Evolutionary conservation across 331 rosid species (phyloP).

Genomic region (Pyrus hybrid): DNA sequence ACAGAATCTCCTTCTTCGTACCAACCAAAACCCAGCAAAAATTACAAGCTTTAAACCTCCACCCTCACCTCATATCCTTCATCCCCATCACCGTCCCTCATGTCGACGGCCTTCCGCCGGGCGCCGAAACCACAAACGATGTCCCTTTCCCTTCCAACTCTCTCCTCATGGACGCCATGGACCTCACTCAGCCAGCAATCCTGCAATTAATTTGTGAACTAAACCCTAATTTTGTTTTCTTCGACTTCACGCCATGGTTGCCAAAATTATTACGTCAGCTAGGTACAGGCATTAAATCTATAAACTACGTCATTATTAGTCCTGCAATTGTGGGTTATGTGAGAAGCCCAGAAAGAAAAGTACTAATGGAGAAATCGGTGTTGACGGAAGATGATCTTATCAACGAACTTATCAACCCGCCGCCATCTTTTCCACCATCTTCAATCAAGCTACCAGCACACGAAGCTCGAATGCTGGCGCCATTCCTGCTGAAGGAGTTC

Average conservation of each 20-base stretch:
- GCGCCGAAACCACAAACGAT: constrained; percentile 43
- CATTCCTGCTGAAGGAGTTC: not conserved
- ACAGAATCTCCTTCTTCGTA: constrained; percentile 40
- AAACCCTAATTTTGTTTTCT: constrained; percentile 39
- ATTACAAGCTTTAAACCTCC: constrained; percentile 38
- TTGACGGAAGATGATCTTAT: constrained; percentile 8
- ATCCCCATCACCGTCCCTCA: constrained; percentile 39
- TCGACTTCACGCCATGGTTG: constrained; percentile 43
- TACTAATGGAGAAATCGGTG: constrained; percentile 1
- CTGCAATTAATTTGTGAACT: constrained; percentile 21
- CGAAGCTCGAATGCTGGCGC: constrained; percentile 26
- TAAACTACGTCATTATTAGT: constrained; percentile 23
- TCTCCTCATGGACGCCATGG: constrained; percentile 42
- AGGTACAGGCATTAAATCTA: constrained; percentile 25
- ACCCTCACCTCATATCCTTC: constrained; percentile 41
- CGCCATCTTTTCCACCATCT: constrained; percentile 34
- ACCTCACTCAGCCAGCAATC: constrained; percentile 33
- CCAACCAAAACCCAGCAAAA: constrained; percentile 29
- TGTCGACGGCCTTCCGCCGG: constrained; percentile 34
- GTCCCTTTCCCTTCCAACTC: constrained; percentile 20
- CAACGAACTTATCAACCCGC: constrained; percentile 1
- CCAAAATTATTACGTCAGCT: constrained; percentile 25
- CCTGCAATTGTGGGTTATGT: constrained; percentile 33
- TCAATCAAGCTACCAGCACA: constrained; percentile 22
- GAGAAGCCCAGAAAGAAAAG: constrained; percentile 32